Percentiles rank a stretch among this genome's conserved stretches.
Conservation (phyloP, 257 asterid genomes). For the Schizonepeta tenuifolia region DNA sequence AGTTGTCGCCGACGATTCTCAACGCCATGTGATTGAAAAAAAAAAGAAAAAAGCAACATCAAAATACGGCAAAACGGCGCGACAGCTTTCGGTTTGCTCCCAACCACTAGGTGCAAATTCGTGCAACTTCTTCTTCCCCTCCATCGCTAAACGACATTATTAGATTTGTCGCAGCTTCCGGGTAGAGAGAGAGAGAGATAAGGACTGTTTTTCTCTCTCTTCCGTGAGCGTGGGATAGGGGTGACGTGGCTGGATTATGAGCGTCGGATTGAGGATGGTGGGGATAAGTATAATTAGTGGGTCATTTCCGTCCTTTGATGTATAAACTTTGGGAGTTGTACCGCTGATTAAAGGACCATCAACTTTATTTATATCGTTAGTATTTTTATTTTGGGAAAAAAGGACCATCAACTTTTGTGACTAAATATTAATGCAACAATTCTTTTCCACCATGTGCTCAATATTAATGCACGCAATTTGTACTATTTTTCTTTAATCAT, state of each 20-base stretch:
- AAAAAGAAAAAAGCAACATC: not conserved
- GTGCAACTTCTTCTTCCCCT: not conserved
- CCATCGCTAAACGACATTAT: slow-evolving; percentile 11
- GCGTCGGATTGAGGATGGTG: slow-evolving; percentile 17
- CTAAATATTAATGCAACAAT: not conserved
- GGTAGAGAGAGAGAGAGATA: not conserved
- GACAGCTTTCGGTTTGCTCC: not conserved
- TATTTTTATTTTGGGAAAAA: not conserved
- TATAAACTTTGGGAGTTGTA: slow-evolving; percentile 26
- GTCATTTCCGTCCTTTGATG: too few relatives aligned
- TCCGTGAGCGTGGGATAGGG: not conserved
- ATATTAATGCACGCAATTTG: too few relatives aligned
- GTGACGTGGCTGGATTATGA: not conserved
- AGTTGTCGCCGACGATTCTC: slow-evolving; percentile 2
- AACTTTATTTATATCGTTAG: not conserved
- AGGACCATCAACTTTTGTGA: slow-evolving; percentile 40
- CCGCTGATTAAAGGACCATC: slow-evolving; percentile 32
- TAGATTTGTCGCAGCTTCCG: slow-evolving; percentile 30
- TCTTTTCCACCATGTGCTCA: not conserved
- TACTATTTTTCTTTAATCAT: too few relatives aligned
- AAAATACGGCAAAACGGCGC: not conserved
- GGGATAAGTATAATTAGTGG: not conserved
- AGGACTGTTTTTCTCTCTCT: not conserved
- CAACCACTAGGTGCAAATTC: not conserved
- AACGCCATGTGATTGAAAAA: too few relatives aligned